Evolutionary conservation across 2,329 filamentous ascomycete genomes (phyloP), one percentile per base, ranked within the genome.

Genomic region (Trichoderma pleuroti): DNA sequence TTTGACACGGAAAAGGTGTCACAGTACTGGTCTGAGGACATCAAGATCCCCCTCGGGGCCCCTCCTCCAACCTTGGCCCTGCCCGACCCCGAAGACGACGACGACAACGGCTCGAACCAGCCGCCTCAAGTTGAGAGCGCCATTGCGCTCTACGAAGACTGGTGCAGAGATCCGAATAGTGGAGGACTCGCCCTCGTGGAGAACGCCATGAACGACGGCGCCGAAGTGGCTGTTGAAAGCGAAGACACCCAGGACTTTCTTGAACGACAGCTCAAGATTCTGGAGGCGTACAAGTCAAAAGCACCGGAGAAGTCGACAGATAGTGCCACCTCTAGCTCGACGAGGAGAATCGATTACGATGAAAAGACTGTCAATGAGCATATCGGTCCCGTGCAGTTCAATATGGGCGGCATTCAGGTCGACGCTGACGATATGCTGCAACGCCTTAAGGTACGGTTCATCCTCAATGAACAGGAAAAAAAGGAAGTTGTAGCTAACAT

Each of bases 331-430:
- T 73, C 74, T 7, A 72, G 74, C 16, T 72, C 74, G 4, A 73
- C 76, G 3, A 74, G 76, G 26, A 75, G 76, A n/a, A 61, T 75
- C 7, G 80, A 81, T 76, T 73, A 82, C 56, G 80, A 81, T 16
- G 81, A 83, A 73, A 85, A 83, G 73, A 84, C 81, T 73, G 84
- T 87, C 68, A 91, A 90, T 75, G 92, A 95, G 77, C 94, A 97
- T 76, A 97, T 97, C 76, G 94, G 94, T 0, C 94, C 94, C 0
- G 94, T 98, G 74, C 94, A 97, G 78, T 98, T 98, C 83, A 99
- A 99, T 79, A 96, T 99, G 87, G 96, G 96, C 54, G 96, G 96
- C 67, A 98, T 99, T 73, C 94, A 97, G 78, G 93, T 97, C 34
- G 94, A 98, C 81, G 94, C 94, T 10, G 94, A 97, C 77, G 94